A percentile compares a stretch with the other conserved stretches of the same genome.
phyloP scores from a whole-genome alignment of 73 alveolate genomes.

The Blepharisma japonicum region DNA sequence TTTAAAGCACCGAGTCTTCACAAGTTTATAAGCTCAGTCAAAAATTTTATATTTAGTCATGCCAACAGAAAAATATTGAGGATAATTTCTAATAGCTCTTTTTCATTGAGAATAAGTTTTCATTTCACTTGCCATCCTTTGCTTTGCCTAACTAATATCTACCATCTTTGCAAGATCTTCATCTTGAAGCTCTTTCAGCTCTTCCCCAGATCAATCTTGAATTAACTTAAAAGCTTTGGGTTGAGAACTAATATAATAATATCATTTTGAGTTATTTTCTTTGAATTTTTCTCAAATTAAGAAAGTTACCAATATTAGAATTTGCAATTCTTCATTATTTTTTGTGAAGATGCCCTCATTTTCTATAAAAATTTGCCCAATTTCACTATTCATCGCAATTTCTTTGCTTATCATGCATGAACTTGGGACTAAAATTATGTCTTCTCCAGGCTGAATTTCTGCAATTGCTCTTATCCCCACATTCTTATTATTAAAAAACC shows the following conservation, averaged over 20 bases:
- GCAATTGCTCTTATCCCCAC: too few species aligned
- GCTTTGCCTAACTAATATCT: neutral
- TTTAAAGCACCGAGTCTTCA: conserved; percentile 7
- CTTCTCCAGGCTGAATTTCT: too few species aligned
- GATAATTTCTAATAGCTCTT: neutral
- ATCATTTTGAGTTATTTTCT: neutral
- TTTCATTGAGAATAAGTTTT: neutral
- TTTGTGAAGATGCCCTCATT: too few species aligned
- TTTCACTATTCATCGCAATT: too few species aligned
- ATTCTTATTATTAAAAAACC: too few species aligned
- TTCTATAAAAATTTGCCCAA: too few species aligned
- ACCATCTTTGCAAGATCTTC: neutral
- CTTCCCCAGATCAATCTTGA: conserved; percentile 9
- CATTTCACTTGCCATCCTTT: neutral
- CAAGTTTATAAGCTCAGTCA: conserved; percentile 22
- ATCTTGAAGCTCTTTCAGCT: conserved; percentile 22
- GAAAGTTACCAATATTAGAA: neutral
- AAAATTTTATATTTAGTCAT: neutral
- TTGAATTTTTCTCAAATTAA: neutral
- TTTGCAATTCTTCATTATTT: too few species aligned
- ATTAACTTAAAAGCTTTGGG: neutral
- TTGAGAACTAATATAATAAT: neutral
- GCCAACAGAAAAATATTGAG: conserved; percentile 1
- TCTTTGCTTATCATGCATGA: too few species aligned
- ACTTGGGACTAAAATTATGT: too few species aligned